phyloP scores from a whole-genome alignment of 805 yeast genomes.

The Pichia phayaonensis region DNA sequence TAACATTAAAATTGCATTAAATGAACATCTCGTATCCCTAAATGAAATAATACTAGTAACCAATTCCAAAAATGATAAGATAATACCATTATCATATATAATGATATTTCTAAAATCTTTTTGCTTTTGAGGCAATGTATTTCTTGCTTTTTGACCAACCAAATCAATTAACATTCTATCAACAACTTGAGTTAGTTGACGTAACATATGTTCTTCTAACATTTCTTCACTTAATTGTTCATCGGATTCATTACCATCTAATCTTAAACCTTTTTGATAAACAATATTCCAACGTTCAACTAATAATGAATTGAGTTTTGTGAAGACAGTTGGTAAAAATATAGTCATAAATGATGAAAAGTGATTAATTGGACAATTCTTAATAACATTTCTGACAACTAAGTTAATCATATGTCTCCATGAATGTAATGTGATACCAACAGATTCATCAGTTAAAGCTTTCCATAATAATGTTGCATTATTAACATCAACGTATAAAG shows the following conservation, averaged over 20 bases:
- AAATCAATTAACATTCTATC: slow-evolving; percentile 81
- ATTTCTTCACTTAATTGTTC: slow-evolving; percentile 91
- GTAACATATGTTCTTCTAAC: slow-evolving; percentile 91
- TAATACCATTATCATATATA: slow-evolving; percentile 51
- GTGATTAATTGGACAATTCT: slow-evolving; percentile 74
- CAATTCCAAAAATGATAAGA: slow-evolving; percentile 72
- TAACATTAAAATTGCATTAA: slow-evolving; percentile 77
- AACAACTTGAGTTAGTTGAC: slow-evolving; percentile 90
- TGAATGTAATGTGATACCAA: slow-evolving; percentile 87
- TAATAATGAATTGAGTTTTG: slow-evolving; percentile 66
- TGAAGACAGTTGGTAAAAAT: slow-evolving; percentile 69
- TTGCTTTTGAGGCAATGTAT: slow-evolving; percentile 48
- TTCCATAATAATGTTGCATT: slow-evolving; percentile 72
- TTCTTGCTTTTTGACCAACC: slow-evolving; percentile 64
- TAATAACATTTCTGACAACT: slow-evolving; percentile 76
- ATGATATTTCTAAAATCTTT: slow-evolving; percentile 59
- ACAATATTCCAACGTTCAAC: slow-evolving; percentile 70
- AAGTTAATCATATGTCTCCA: slow-evolving; percentile 96
- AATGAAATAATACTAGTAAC: slow-evolving; percentile 71
- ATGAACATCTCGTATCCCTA: slow-evolving; percentile 88
- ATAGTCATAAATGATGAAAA: slow-evolving; percentile 65
- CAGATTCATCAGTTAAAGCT: slow-evolving; percentile 77
- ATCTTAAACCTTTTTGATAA: slow-evolving; percentile 47
- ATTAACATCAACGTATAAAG: slow-evolving; percentile 78
- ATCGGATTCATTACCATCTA: slow-evolving; percentile 53